A percentile compares a stretch with the other conserved stretches of the same genome.
Evolutionary conservation across 805 yeast genomes (phyloP).

Genomic region (Pichia occidentalis): DNA sequence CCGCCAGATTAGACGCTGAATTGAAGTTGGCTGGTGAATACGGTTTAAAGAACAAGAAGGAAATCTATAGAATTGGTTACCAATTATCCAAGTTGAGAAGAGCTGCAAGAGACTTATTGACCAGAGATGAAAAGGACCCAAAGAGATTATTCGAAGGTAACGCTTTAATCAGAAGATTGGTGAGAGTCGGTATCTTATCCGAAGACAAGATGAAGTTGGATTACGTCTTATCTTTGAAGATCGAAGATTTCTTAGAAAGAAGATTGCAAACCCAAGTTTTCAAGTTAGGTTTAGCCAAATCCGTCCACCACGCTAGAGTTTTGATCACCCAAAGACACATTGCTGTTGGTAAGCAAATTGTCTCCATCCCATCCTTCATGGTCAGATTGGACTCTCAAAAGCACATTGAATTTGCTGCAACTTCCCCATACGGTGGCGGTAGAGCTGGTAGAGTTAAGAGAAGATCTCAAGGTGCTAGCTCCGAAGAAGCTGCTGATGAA

Average conservation of each 20-base stretch:
- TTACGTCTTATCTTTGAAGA: constrained; percentile 96
- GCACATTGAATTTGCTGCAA: constrained; percentile 99
- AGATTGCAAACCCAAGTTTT: constrained; percentile 99
- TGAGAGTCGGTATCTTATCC: constrained; percentile 96
- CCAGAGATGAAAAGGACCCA: constrained; percentile 99
- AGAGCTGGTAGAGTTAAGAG: constrained; percentile 99
- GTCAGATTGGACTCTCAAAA: constrained; percentile 99
- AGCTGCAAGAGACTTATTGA: constrained; percentile 99
- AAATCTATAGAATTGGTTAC: constrained; percentile 98
- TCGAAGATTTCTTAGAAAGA: constrained; percentile 99
- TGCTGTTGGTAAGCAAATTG: constrained; percentile 99
- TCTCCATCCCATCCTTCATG: constrained; percentile 98
- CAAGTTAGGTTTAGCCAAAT: constrained; percentile 99
- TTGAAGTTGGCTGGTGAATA: constrained; percentile 99
- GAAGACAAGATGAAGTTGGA: constrained; percentile 99
- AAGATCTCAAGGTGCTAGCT: constrained; percentile 67
- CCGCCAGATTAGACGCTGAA: constrained; percentile 99
- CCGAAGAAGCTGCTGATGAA: constrained; percentile 60
- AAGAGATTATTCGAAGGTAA: constrained; percentile 99
- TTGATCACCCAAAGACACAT: constrained; percentile 98
- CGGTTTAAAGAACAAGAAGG: constrained; percentile 99
- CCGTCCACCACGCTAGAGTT: constrained; percentile 99
- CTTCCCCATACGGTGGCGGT: constrained; percentile 99
- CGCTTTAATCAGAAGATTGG: constrained; percentile 99
- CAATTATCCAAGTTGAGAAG: constrained; percentile 99